phyloP scores from a whole-genome alignment of 2,329 filamentous ascomycete genomes.

The Coniochaeta prunicola region DNA sequence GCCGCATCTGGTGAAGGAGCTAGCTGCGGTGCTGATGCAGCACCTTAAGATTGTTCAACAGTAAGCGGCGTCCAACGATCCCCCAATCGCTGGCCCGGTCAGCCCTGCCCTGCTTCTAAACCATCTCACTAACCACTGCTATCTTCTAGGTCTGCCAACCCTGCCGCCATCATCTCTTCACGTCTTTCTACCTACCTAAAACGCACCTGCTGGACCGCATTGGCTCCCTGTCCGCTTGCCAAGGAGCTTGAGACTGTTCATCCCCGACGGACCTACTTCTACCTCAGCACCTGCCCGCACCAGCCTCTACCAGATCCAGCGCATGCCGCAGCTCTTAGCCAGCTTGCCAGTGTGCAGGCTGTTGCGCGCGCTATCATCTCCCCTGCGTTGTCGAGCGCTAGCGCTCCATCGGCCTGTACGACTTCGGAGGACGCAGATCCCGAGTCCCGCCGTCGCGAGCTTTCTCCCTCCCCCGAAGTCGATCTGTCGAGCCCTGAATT shows the following conservation, averaged over 20 bases:
- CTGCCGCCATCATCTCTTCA: slow-evolving; percentile 90
- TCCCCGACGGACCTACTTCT: slow-evolving; percentile 93
- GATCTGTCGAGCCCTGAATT: slow-evolving; percentile 84
- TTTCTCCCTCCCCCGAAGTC: slow-evolving; percentile 88
- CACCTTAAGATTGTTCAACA: slow-evolving; percentile 81
- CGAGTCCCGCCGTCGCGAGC: slow-evolving; percentile 51
- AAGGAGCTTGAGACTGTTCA: slow-evolving; percentile 92
- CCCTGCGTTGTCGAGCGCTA: slow-evolving; percentile 68
- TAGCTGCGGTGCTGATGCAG: slow-evolving; percentile 71
- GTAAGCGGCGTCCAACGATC: slow-evolving; percentile 51
- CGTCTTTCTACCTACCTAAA: slow-evolving; percentile 85
- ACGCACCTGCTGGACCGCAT: slow-evolving; percentile 70
- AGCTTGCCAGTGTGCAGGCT: slow-evolving; percentile 43
- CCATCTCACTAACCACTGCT: slow-evolving; percentile 19
- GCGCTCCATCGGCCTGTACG: slow-evolving; percentile 30
- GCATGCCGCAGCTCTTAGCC: slow-evolving; percentile 36
- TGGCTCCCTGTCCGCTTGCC: slow-evolving; percentile 76
- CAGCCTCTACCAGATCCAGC: slow-evolving; percentile 69
- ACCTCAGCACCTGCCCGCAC: slow-evolving; percentile 79
- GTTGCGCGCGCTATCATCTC: slow-evolving; percentile 62
- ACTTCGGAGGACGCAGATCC: slow-evolving; percentile 65
- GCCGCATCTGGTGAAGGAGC: slow-evolving; percentile 90
- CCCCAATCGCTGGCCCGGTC: slow-evolving; percentile 4
- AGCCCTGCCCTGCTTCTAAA: background rate
- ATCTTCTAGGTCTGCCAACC: slow-evolving; percentile 75